These are phyloP conservation scores for Dactylis glomerata DNA, from an alignment of 176 grass and related monocot genomes.

Conservation along the genomic window DNA sequence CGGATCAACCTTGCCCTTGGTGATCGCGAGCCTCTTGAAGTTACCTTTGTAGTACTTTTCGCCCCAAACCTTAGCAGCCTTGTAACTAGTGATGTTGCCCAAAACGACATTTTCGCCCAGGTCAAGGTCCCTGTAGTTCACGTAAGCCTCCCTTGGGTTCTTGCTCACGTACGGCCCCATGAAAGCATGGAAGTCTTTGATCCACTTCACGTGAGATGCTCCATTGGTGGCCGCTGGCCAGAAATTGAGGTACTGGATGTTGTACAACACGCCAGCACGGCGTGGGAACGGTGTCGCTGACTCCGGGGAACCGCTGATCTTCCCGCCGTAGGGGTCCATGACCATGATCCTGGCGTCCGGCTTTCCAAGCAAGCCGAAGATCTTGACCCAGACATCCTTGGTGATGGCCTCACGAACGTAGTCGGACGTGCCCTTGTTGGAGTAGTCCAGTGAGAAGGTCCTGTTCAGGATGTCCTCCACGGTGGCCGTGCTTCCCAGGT, in stretches of 20 bases:
- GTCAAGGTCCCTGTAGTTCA: slow-evolving; percentile 56
- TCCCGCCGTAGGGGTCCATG: slow-evolving; percentile 42
- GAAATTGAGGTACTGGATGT: slow-evolving; percentile 44
- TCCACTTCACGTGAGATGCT: slow-evolving; percentile 19
- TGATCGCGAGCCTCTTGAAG: slow-evolving; percentile 33
- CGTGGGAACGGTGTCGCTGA: slow-evolving; percentile 39
- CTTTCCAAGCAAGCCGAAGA: slow-evolving; percentile 20
- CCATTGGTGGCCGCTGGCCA: neutral
- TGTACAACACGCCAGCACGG: slow-evolving; percentile 44
- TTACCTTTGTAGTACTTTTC: slow-evolving; percentile 42
- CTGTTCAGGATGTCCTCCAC: slow-evolving; percentile 42
- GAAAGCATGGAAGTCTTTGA: slow-evolving; percentile 19
- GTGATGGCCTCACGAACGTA: slow-evolving; percentile 38
- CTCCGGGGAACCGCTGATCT: slow-evolving; percentile 15
- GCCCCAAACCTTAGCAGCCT: slow-evolving; percentile 35
- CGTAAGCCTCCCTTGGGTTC: slow-evolving; percentile 44
- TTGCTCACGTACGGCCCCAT: slow-evolving; percentile 38
- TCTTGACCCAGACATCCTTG: neutral
- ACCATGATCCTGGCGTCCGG: slow-evolving; percentile 40
- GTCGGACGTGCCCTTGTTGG: slow-evolving; percentile 47
- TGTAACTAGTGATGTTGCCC: slow-evolving; percentile 37
- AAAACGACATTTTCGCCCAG: slow-evolving; percentile 30
- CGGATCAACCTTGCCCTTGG: slow-evolving; percentile 39
- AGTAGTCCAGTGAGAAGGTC: neutral
- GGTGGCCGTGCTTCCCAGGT: slow-evolving; percentile 17